Base-by-base conservation (phyloP, 371 early-diverging fungal species). In the Mortierella sp. region DNA sequence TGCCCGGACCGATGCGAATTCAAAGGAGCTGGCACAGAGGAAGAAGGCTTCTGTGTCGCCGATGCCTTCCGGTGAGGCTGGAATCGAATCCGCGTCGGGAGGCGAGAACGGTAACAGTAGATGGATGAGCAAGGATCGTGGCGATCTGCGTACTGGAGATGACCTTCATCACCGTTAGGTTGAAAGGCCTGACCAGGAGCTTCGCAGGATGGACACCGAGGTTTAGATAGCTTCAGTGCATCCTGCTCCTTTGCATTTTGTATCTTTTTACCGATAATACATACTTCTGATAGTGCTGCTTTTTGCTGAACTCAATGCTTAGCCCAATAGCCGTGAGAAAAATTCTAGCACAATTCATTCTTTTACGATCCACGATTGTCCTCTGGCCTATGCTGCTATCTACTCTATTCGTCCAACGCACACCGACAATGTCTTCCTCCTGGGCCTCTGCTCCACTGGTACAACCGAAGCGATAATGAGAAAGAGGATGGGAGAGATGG, bases 141-240 rank as follows among this genome's bases (percentile, higher is more conserved):
- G 34, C 3, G 43, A 40, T 24, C 24, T 21, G 8, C 1, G 34
- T 24, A 24, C 37, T 67, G 43, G 24, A 2, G 67, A 40, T 24
- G 40, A 37, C 10, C 5, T 54, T n/a, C n/a, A 3, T 21, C 21
- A 10, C 40, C 34, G 19, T 21, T 9, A 37, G 67, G 67, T 3
- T 3, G 11, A 40, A 10, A 67, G 24, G 11, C 67, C 67, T 19
- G 24, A 24, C 43, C 37, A 24, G 9, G 67, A 67, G 40, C 67
- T 67, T 24, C 67, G 67, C 40, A 67, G 21, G 67, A 67, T 67
- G 67, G 67, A 67, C 24, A 40, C 67, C 10, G 67, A 67, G 43
- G 8, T 67, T 24, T 67, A 67, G 67, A 37, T 40, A 37, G 67
- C 54, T 9, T 9, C 6, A 54, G n/a, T 19, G n/a, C n/a, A n/a